Conservation (phyloP, 2,329 filamentous ascomycete species). For the Cryoendolithus antarcticus region DNA sequence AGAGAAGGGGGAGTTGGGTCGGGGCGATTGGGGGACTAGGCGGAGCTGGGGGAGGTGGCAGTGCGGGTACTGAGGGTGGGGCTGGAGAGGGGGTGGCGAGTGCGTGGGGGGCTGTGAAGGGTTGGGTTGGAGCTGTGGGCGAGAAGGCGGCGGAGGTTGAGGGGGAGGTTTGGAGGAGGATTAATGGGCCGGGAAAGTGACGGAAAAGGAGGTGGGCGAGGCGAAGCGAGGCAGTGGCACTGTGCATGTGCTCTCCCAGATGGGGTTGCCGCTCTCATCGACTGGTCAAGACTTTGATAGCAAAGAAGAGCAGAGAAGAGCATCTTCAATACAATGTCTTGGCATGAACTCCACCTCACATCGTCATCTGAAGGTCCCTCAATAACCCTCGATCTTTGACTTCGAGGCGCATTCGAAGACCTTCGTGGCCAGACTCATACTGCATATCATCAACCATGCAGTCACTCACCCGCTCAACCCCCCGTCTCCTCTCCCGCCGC, state of each 20-base stretch:
- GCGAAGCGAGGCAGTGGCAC: too few relatives aligned
- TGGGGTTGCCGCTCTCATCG: too few relatives aligned
- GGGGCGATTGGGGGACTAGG: constrained; percentile 20
- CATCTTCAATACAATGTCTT: background rate
- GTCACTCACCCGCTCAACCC: too few relatives aligned
- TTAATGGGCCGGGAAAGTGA: constrained; percentile 14
- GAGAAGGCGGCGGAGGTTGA: constrained; percentile 18
- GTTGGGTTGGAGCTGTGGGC: too few relatives aligned
- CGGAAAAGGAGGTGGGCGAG: too few relatives aligned
- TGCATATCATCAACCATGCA: too few relatives aligned
- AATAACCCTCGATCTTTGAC: background rate
- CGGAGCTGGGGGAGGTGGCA: constrained; percentile 24
- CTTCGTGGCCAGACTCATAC: background rate
- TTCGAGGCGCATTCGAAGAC: background rate
- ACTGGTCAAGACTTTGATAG: too few relatives aligned
- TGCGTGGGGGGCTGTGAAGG: too few relatives aligned
- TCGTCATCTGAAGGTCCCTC: too few relatives aligned
- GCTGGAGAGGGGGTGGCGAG: too few relatives aligned
- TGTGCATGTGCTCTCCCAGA: too few relatives aligned
- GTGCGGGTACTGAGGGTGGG: constrained; percentile 20
- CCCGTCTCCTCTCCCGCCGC: constrained; percentile 9
- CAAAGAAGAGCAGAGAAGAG: too few relatives aligned
- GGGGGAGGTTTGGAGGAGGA: constrained; percentile 35
- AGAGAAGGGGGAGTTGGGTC: constrained; percentile 12
- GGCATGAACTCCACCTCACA: background rate